Base-by-base conservation (phyloP, 2,329 filamentous ascomycete genomes). In the Epicoccum sorghinum region DNA sequence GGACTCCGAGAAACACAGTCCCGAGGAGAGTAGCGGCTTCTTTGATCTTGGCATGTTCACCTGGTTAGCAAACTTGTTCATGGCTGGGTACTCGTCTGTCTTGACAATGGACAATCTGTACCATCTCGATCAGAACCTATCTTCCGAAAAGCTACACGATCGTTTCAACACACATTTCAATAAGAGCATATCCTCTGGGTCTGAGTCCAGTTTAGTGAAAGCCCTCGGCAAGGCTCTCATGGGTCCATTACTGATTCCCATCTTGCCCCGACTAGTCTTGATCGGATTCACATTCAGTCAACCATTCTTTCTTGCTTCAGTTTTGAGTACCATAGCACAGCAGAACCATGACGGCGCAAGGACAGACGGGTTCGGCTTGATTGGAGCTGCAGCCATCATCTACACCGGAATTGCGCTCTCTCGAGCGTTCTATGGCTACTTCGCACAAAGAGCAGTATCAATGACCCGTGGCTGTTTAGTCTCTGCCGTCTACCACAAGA, bases 21-120 rank as follows among this genome's bases (percentile, higher is more conserved):
- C 71, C 6, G 74, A 76, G 37, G 65, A 70, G 22, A 72, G 67
- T 4, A 69, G 68, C 48, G 68, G 73, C 12, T 55, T 77, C 4
- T 70, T 71, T 42, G 65, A 58, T 29, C 66, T 70, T n/a, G 61
- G 66, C 13, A 50, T 76, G 29, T 74, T 74, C 52, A 70, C 60
- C 60, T 77, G 74, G 74, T 48, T 76, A 76, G 72, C 35, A 56
- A 56, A 5, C 54, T 76, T 6, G 18, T 72, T 77, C 41, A 30
- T 52, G 12, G 9, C 51, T 9, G 74, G 75, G 0, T 74, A 67
- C 42, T 52, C 51, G 9, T 67, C 60, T 1, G 55, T 70, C 23
- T 47, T 76, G 3, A 60, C 50, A 2, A 57, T 69, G 10, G 59
- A 71, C n/a, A 62, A 68, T 52, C 59, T 77, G 9, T 72, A 64